Evolutionary conservation across 2,329 filamentous ascomycete genomes (phyloP), one percentile per base, ranked within the genome.

Genomic region (Sclerotinia minor): DNA sequence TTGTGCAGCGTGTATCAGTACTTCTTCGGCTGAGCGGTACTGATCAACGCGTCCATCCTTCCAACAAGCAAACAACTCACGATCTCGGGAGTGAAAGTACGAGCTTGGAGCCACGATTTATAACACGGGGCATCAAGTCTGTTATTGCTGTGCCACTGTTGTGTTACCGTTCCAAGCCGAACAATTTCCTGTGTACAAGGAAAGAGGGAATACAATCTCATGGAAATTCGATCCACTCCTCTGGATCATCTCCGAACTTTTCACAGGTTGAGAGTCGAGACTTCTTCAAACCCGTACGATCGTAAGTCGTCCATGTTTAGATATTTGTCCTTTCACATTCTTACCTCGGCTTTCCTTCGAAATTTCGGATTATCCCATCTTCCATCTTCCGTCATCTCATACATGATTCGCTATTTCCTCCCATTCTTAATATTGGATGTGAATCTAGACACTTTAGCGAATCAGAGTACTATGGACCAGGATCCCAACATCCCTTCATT

Each of bases 391-490:
- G 21, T 5, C 13, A 63, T 63, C 29, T 38, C 2, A 52, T 21
- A 21, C 32, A 41, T 50, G 38, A 32, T 59, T 59, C 57, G 57
- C 9, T 24, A 45, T 44, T 59, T 32, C 38, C 15, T 59, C 57
- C 41, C 38, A 45, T n/a, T 45, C 41, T 45, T n/a, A 32, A 59
- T 29, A 59, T 32, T 45, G 24, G 19, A 59, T 59, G 45, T 41
- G 29, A 61, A 63, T 26, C 59, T 50, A 63, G 29, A 50, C 45
- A 41, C 45, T 38, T 50, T 63, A 63, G 59, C 45, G 32, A 63
- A 63, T 38, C 58, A 50, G 24, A 61, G 57, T 35, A 38, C n/a
- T n/a, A n/a, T n/a, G n/a, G n/a, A n/a, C 44, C 2, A 50, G 44
- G 58, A 61, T 21, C 58, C 58, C 58, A 61, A 45, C 8, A 1